phyloP scores from a whole-genome alignment of 169 alveolate species.

The Cryptosporidium ubiquitum region DNA sequence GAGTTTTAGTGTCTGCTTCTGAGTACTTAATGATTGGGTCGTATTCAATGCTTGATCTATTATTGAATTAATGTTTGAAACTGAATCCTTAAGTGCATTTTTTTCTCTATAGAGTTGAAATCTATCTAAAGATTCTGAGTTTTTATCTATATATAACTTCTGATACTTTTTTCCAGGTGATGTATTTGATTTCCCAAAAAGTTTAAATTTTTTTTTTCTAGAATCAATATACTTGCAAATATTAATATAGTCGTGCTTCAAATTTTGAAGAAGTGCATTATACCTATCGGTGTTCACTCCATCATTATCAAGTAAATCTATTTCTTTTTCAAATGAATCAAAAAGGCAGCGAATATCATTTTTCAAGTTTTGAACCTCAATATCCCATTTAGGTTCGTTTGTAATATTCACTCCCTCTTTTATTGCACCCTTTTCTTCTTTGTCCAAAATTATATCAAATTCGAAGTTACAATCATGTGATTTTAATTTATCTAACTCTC shows the following conservation, averaged over 20 bases:
- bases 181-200: slow-evolving; percentile 2
- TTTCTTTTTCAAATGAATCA: slow-evolving; percentile 36
- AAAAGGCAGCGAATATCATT: slow-evolving; percentile 21
- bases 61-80: slow-evolving; percentile 10
- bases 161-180: not conserved
- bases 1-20: not conserved
- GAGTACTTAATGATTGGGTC: slow-evolving; percentile 19
- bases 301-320: slow-evolving; percentile 10
- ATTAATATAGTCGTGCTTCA: slow-evolving; percentile 35
- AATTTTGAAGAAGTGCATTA: slow-evolving; percentile 1
- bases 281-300: slow-evolving; percentile 43
- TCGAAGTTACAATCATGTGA: slow-evolving; percentile 8
- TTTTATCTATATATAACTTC: not conserved
- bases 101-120: slow-evolving; percentile 21
- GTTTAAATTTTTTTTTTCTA: slow-evolving; percentile 13
- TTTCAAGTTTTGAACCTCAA: slow-evolving; percentile 27
- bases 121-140: slow-evolving; percentile 1
- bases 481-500: slow-evolving; percentile 26
- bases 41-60: slow-evolving; percentile 42
- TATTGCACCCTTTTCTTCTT: not conserved
- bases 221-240: slow-evolving; percentile 54
- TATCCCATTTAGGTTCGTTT: not conserved
- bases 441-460: not conserved
- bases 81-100: slow-evolving; percentile 30
- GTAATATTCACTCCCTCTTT: not conserved